Evolutionary conservation across 2,329 filamentous ascomycete species (phyloP), one percentile per base, ranked within the genome.

Genomic region (Basipetospora chlamydospora): DNA sequence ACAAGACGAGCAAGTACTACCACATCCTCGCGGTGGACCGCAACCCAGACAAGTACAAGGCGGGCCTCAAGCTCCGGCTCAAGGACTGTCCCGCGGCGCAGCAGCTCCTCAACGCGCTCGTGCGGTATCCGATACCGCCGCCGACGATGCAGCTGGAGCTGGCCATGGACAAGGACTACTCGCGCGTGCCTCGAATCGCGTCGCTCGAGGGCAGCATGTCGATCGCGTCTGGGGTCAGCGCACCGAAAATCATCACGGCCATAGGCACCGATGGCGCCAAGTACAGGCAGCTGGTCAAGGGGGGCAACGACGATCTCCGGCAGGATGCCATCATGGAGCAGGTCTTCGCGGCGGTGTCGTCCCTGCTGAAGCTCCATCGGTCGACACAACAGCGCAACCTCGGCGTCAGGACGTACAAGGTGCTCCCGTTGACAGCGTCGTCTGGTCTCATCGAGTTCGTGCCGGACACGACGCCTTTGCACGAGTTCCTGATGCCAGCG

Each of bases 271-370:
- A 95, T 54, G 92, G 90, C 6, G 61, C 68, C 39, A 71, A 68
- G 25, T 94, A 87, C 60, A 94, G 83, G 54, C 86, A 95, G 57
- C 65, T 98, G 42, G 83, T 94, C 52, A 98, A 98, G 65, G 86
- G 86, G 43, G 87, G 90, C 13, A 88, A 88, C 50, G 90, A 98
- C 54, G 88, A 98, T 52, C 70, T 99, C 10, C 81, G 92, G 7
- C 90, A 98, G 60, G 90, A 99, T 50, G 85, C 88, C 30, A 98
- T 76, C 64, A 99, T 99, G 92, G 92, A 98, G 57, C 90, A 99
- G 58, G 90, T 98, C 1, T 99, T 98, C 54, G 84, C 87, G 40
- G 86, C 93, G 57, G 90, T 95, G 16, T 96, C 86, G 40, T 82
- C 83, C 35, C 72, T 98, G 16, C 65, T 99, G 18, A 82, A 83